Base-by-base conservation (phyloP, 73 alveolate genomes). In the Stentor coeruleus region DNA sequence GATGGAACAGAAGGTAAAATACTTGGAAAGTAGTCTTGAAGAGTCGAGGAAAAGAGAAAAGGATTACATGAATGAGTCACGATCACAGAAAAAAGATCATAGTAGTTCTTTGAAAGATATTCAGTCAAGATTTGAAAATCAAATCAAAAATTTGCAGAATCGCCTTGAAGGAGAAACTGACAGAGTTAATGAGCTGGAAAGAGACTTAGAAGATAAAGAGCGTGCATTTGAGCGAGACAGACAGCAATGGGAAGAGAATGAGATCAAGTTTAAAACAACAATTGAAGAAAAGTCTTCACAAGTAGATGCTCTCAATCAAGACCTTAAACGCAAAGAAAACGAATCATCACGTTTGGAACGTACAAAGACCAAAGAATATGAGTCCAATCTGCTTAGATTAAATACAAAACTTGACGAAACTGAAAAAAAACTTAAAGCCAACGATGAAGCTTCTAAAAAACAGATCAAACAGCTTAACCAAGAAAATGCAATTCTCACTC, bases 401-500 rank as follows among this genome's bases (percentile, higher is more conserved):
- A 82, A 86, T 55, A 77, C 94, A 35, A 97, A 93, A 31, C 84
- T 76, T 81, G 98, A 93, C 41, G 94, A 93, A 85, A 2, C 30
- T n/a, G 81, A 66, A 20, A 36, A 66, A 66, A 66, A 66, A 66
- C 35, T 66, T 30, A 66, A 66, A 66, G 59, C 14, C 14, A 66
- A 20, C n/a, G 81, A 66, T 1, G 81, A 66, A 36, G 20, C 38
- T 33, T 28, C 30, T 0, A 66, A 66, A 36, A 30, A 20, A 26
- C 59, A 66, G 20, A 20, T 30, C n/a, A 57, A 14, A 0, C 49
- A 66, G 35, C 20, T 36, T 20, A 26, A 66, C n/a, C n/a, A 66
- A 66, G 97, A 95, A 81, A 86, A 88, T 57, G 99, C 99, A 1
- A 82, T 94, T 28, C 81, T 91, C 6, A 82, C 90, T 30, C 85